A percentile compares a stretch with the other conserved stretches of the same genome.
Conservation (phyloP, 2,329 filamentous ascomycete species). For the Fonsecaea pedrosoi region DNA sequence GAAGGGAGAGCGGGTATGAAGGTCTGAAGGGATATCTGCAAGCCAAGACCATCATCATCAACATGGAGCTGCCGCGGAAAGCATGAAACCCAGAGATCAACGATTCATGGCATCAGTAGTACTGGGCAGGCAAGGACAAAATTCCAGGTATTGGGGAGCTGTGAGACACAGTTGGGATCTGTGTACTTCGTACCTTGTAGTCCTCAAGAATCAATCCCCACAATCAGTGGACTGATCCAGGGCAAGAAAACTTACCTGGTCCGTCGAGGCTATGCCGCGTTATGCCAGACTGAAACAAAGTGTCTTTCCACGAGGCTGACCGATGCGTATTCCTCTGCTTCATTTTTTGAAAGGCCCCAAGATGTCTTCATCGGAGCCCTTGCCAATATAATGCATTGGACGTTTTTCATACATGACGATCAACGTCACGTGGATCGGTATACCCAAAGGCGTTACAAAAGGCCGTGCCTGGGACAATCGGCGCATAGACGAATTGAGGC, state of each 20-base stretch:
- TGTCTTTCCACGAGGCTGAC: too few species aligned
- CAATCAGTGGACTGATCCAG: too few species aligned
- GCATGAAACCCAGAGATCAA: background rate
- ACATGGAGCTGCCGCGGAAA: slow-evolving; percentile 30
- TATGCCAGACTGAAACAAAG: too few species aligned
- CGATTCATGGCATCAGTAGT: background rate
- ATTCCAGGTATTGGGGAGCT: background rate
- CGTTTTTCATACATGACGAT: background rate
- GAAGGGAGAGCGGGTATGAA: slow-evolving; percentile 55
- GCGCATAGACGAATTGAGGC: background rate
- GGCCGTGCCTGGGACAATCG: background rate
- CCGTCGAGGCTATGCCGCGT: too few species aligned
- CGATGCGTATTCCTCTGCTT: background rate
- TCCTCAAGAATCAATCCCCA: too few species aligned
- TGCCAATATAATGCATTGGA: background rate
- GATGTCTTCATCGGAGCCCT: background rate
- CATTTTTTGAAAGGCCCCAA: background rate
- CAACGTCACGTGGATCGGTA: background rate
- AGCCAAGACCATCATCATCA: slow-evolving; percentile 37
- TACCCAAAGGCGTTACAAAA: background rate
- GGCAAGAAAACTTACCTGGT: too few species aligned
- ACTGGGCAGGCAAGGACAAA: background rate
- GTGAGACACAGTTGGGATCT: background rate
- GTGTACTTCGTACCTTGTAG: too few species aligned
- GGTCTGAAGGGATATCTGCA: slow-evolving; percentile 36